Base-by-base conservation (phyloP, 2,329 filamentous ascomycete genomes). In the Dactylellina leptospora region DNA sequence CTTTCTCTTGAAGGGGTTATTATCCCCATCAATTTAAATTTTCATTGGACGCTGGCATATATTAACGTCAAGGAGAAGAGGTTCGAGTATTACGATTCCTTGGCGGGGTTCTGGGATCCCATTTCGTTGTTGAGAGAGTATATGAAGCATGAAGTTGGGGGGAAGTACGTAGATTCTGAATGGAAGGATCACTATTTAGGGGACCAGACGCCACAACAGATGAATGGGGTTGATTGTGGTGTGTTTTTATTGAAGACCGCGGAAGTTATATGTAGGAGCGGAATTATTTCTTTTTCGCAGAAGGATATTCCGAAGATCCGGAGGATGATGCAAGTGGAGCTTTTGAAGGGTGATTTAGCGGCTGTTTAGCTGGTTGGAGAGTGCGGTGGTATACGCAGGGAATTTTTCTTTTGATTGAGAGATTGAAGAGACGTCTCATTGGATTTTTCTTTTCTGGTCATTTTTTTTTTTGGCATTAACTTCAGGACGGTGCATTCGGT, bases 71-170 rank as follows among this genome's bases (percentile, higher is more conserved):
- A 66, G 44, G 16, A 72, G 27, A 76, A 74, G 58, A 68, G 74
- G 23, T 73, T 77, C 25, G 76, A 77, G 48, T 75, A 75, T 22
- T 77, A 76, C 18, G 76, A 77, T 74, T 77, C 76, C 0, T 23
- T 77, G 20, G 74, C 69, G 20, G 73, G 70, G 9, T 61, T 63
- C 55, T 63, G 59, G 58, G 75, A 75, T 63, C 73, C 56, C 2
- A 59, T 53, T 25, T 27, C 13, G 66, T 62, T 51, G 16, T 40
- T 76, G 9, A 51, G 76, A 10, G 47, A 58, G 10, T 77, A 74
- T 30, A 61, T 77, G 27, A 53, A 42, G 28, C 27, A 74, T 3
- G 76, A 77, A 55, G 74, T 75, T n/a, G 58, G 63, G 8, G 42
- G 25, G 5, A 73, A 71, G 27, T 62, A 69, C 28, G 48, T 70